These are phyloP conservation scores for Plasmodium gonderi DNA, from an alignment of 169 alveolate genomes.

Conservation along the genomic window DNA sequence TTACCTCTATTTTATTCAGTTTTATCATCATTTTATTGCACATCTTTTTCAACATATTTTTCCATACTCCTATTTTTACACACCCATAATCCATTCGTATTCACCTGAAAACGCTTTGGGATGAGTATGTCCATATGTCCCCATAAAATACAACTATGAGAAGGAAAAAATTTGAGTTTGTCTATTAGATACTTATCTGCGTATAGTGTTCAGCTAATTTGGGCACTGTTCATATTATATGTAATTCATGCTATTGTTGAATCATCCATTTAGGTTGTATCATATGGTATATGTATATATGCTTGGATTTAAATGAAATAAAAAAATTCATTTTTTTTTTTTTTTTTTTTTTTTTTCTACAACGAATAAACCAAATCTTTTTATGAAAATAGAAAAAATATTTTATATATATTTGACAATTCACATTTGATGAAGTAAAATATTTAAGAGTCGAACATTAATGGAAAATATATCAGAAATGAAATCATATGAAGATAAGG, in stretches of 20 bases:
- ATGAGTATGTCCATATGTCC: too few species aligned
- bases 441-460: background rate
- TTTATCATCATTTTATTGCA: background rate
- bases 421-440: background rate
- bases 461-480: conserved; percentile 1
- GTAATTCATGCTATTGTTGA: background rate
- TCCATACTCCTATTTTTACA: background rate
- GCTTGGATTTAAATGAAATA: background rate
- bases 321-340: background rate
- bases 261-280: background rate
- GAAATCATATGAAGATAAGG: background rate
- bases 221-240: background rate
- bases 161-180: background rate
- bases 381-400: background rate
- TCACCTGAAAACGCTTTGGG: background rate
- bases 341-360: background rate
- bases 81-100: background rate
- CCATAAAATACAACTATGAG: too few species aligned
- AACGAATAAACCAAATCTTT: background rate
- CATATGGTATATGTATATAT: background rate
- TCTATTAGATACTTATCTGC: background rate
- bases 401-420: background rate
- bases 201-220: background rate
- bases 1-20: background rate
- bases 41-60: background rate